Base-by-base conservation (phyloP, 139 green algal genomes). In the Micromonas pusilla region DNA sequence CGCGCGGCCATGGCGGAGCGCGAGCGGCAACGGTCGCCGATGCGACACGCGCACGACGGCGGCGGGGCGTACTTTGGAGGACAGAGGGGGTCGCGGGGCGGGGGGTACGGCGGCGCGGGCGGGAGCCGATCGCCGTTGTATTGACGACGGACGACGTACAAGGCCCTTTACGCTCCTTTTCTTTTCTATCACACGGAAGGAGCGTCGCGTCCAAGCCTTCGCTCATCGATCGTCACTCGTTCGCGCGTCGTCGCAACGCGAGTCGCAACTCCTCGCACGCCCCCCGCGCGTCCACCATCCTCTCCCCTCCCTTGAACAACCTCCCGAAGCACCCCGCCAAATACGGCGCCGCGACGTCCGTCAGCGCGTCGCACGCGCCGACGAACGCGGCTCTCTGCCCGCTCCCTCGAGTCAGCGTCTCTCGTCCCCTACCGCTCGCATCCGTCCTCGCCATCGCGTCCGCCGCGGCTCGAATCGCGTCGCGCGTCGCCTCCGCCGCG, bases 321-420 rank as follows among this genome's bases (percentile, higher is more conserved):
- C 68, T 26, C 37, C 32, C 68, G 68, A 62, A 75, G 36, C 68
- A 75, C 30, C 26, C 37, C 36, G 28, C 33, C 25, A 54, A 16
- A 26, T 75, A 75, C 68, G 68, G 68, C 6, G 68, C 68, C 68
- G 68, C 71, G 28, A 65, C 37, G 26, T 66, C n/a, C 52, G 45
- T 36, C n/a, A 53, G 36, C 52, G 52, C 71, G 19, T 1, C 66
- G 38, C n/a, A 28, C 36, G 38, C 37, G 0, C 37, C 68, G 1
- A n/a, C 30, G 68, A 60, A 75, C 68, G 38, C 36, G 20, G 33
- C 37, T 28, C 26, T n/a, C n/a, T n/a, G n/a, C n/a, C n/a, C n/a
- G n/a, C n/a, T n/a, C n/a, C n/a, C n/a, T n/a, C n/a, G n/a, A n/a
- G n/a, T n/a, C n/a, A n/a, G n/a, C n/a, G n/a, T n/a, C n/a, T n/a